phyloP scores from a whole-genome alignment of 1,139 yeast genomes.

The Geotrichum bryndzae region DNA sequence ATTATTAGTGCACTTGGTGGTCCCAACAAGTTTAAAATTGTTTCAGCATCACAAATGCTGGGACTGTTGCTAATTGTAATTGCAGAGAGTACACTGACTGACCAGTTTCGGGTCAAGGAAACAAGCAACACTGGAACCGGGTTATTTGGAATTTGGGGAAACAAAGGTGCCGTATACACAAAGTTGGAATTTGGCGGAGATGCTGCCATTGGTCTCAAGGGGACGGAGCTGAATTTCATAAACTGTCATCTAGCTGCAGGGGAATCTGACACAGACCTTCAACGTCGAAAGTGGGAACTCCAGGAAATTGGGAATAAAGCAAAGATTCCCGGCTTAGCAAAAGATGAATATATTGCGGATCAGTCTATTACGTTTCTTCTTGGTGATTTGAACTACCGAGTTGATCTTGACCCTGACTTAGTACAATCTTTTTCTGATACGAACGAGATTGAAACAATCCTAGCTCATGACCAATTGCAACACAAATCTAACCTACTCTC shows the following conservation, averaged over 20 bases:
- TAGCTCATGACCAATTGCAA: slow-evolving; percentile 54
- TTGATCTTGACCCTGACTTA: slow-evolving; percentile 42
- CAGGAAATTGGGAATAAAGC: slow-evolving; percentile 37
- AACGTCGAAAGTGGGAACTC: slow-evolving; percentile 42
- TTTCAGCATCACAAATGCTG: slow-evolving; percentile 43
- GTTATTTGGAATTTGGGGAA: slow-evolving; percentile 51
- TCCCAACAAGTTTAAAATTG: slow-evolving; percentile 27
- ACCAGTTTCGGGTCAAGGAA: slow-evolving; percentile 38
- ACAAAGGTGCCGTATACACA: slow-evolving; percentile 50
- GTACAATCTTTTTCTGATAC: slow-evolving; percentile 25
- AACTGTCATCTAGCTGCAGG: slow-evolving; percentile 69
- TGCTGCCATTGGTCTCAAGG: slow-evolving; percentile 28
- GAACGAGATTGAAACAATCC: slow-evolving; percentile 41
- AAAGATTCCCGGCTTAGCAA: slow-evolving; percentile 23
- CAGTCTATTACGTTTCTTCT: slow-evolving; percentile 41
- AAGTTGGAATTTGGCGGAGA: slow-evolving; percentile 33
- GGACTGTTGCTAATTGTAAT: slow-evolving; percentile 46
- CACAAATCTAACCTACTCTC: not conserved
- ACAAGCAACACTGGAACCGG: slow-evolving; percentile 49
- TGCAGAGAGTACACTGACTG: slow-evolving; percentile 30
- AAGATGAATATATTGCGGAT: slow-evolving; percentile 3
- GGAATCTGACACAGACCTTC: slow-evolving; percentile 46
- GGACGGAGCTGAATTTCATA: slow-evolving; percentile 48
- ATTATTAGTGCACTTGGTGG: slow-evolving; percentile 31
- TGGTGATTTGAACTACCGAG: slow-evolving; percentile 77